Base-by-base conservation (phyloP, 2,329 filamentous ascomycete species). In the Penicillium sclerotigenum region DNA sequence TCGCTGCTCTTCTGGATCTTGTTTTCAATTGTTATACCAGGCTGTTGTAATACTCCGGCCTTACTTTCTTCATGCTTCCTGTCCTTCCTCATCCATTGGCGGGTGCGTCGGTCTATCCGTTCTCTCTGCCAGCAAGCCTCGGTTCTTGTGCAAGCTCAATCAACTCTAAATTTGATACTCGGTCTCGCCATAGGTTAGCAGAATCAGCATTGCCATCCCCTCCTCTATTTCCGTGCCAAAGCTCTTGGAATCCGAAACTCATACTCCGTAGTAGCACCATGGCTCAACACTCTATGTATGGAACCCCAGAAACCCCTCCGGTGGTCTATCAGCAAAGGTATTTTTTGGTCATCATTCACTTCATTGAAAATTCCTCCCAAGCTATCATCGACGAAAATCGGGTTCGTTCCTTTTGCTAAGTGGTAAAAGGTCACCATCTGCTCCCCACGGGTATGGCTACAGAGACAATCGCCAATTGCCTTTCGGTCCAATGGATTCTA, bases 301-400 rank as follows among this genome's bases (percentile, higher is more conserved):
- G 62, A 46, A 56, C 62, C 50, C 62, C 70, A 37, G 61, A 65
- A 40, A 63, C 65, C 40, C 43, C 62, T 51, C 69, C 71, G 34
- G 55, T 72, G 45, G 65, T 73, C 20, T 73, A 72, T 59, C 71
- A 73, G 42, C 69, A 67, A 74, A 74, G 72, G 72, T 74, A 73
- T 57, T 62, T 52, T 45, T 34, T 24, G 48, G 45, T 58, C 42
- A 14, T 38, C 38, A 54, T 60, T 55, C 53, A 54, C 57, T 46
- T 33, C 46, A 52, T 54, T 54, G 28, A 42, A 53, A 47, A 49
- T 31, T 49, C 48, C 48, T 47, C 20, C 33, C 26, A 54, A 47
- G 54, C 31, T 34, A 40, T 43, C 2, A 33, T 33, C 37, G 28
- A 26, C 26, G 43, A 63, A 55, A 68, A 48, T 52, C n/a, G 29